These are phyloP conservation scores for Cordyceps farinosa DNA, from an alignment of 2,329 filamentous ascomycete genomes.

Conservation along the genomic window DNA sequence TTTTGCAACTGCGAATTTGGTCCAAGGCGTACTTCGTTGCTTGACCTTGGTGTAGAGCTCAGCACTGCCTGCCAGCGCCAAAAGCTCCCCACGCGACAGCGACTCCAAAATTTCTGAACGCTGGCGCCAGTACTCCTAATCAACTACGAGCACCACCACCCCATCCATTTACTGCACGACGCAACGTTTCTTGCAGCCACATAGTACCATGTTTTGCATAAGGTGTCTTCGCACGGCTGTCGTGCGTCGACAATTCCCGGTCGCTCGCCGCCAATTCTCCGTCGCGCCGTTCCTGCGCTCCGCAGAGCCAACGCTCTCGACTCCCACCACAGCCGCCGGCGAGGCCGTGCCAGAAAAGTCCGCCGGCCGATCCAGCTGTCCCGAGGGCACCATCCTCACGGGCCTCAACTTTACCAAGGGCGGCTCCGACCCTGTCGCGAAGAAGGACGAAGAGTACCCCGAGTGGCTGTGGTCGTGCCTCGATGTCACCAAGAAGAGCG, in stretches of 20 bases:
- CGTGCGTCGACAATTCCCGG: slow-evolving; percentile 29
- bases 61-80: background rate
- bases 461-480: slow-evolving; percentile 75
- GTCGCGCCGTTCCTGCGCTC: slow-evolving; percentile 35
- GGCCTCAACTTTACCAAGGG: slow-evolving; percentile 78
- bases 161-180: slow-evolving; percentile 25
- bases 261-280: slow-evolving; percentile 40
- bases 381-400: slow-evolving; percentile 65
- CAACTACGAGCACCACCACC: slow-evolving; percentile 20
- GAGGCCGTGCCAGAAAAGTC: slow-evolving; percentile 29
- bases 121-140: background rate
- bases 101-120: slow-evolving; percentile 22
- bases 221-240: slow-evolving; percentile 47
- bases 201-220: slow-evolving; percentile 37
- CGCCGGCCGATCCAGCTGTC: slow-evolving; percentile 48
- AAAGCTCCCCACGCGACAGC: slow-evolving; percentile 26
- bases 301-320: slow-evolving; percentile 37
- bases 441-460: slow-evolving; percentile 73
- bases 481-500: slow-evolving; percentile 54
- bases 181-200: background rate
- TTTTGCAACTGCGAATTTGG: background rate
- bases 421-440: slow-evolving; percentile 67
- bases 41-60: background rate
- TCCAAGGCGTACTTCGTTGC: background rate
- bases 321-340: slow-evolving; percentile 31